Conservation (phyloP, 2,329 filamentous ascomycete species). For the Emergomyces orientalis region DNA sequence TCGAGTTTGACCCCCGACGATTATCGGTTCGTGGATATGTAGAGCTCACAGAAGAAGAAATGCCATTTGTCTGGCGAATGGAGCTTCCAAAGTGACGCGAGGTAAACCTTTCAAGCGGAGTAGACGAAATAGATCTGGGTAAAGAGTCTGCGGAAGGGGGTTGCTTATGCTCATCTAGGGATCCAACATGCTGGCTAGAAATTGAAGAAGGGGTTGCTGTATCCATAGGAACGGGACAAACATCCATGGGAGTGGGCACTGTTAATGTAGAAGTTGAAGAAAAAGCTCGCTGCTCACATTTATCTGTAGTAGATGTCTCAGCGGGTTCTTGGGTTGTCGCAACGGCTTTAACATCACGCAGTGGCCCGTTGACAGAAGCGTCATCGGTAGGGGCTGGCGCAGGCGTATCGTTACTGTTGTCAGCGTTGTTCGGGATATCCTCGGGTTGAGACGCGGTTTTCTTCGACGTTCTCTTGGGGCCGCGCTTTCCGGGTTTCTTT, state of each 20-base stretch:
- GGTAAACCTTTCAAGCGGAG: neutral
- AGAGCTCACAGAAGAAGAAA: neutral
- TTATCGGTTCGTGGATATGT: neutral
- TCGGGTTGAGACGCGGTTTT: conserved; percentile 1
- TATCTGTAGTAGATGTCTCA: neutral
- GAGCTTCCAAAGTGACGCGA: neutral
- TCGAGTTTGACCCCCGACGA: neutral
- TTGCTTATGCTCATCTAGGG: neutral
- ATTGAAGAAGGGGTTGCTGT: neutral
- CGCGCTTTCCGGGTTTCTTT: conserved; percentile 9
- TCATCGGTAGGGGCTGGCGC: neutral
- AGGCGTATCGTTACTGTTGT: neutral
- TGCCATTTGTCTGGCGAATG: neutral
- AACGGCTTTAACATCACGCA: neutral
- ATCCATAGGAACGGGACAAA: neutral
- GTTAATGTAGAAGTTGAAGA: neutral
- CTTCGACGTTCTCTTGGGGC: conserved; percentile 16
- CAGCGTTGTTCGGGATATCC: neutral
- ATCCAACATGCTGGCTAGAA: neutral
- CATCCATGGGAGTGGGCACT: neutral
- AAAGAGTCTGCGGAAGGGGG: neutral
- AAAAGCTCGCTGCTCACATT: conserved; percentile 1
- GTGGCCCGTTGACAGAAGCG: neutral
- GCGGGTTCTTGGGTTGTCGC: neutral
- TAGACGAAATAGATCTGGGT: neutral